Evolutionary conservation across 305 asterid genomes (phyloP), one percentile per base, ranked within the genome.

Genomic region (Fraxinus baroniana): DNA sequence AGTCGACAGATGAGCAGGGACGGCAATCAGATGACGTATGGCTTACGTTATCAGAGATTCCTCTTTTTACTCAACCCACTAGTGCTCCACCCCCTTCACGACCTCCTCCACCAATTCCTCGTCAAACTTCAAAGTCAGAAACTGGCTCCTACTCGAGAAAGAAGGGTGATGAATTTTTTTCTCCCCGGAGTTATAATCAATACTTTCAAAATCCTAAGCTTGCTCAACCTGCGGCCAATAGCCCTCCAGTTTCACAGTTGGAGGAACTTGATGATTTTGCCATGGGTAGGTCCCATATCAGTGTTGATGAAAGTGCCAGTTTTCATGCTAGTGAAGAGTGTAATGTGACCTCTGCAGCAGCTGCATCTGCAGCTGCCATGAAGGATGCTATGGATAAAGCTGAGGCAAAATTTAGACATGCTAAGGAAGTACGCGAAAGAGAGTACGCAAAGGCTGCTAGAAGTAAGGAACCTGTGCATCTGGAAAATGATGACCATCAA

Each of bases 361-460:
- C 94, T 81, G 98, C 94, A 79, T 94, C 99, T 81, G 97, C 98
- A 68, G 99, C 98, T 84, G 98, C 98, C 75, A 97, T 97, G 98
- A 97, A 95, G 90, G 98, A 93, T 83, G 99, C 98, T 82, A 97
- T 97, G 99, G 98, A 92, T 86, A 97, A 90, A 85, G 99, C 99
- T 17, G 97, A 95, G 91, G 98, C 97, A 74, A 97, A 97, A 87
- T 95, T 97, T 81, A 94, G 91, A 86, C 97, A 93, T 85, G 98
- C 98, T 71, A 97, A 94, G 91, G 99, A 95, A 88, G 97, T 93
- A 35, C 97, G 97, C 15, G 98, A 95, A 88, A 93, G 97, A 89
- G 99, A 95, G 86, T 78, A 86, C 84, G 94, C 97, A 76, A 97
- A 93, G 90, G 94, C 92, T 79, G 91, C 94, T 80, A 93, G 91